Evolutionary conservation across 805 yeast species (phyloP).

Genomic region (Nakazawaea siamensis): DNA sequence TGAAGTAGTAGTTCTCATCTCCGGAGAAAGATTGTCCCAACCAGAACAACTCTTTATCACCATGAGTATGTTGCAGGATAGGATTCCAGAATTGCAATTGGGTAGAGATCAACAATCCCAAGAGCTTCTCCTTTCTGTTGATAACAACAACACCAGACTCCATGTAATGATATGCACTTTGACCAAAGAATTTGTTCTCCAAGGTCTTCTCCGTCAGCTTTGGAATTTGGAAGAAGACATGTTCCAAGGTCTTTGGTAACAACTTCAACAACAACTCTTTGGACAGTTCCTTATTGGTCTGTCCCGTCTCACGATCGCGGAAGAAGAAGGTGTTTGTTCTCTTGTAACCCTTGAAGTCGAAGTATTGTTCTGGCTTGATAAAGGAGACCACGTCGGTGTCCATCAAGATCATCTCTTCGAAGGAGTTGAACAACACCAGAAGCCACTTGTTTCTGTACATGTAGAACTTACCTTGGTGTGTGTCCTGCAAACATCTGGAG

Average conservation of each 20-base stretch:
- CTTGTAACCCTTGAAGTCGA: slow-evolving; percentile 26
- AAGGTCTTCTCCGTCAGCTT: slow-evolving; percentile 27
- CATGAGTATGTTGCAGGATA: slow-evolving; percentile 50
- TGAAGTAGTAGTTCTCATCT: slow-evolving; percentile 44
- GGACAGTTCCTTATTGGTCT: slow-evolving; percentile 21
- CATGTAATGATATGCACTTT: slow-evolving; percentile 34
- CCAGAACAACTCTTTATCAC: slow-evolving; percentile 79
- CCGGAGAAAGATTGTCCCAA: slow-evolving; percentile 53
- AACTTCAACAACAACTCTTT: slow-evolving; percentile 36
- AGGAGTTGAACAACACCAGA: slow-evolving; percentile 50
- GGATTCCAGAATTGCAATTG: slow-evolving; percentile 34
- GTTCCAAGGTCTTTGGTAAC: slow-evolving; percentile 34
- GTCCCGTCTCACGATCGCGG: slow-evolving; percentile 36
- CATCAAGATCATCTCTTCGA: slow-evolving; percentile 44
- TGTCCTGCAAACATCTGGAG: slow-evolving; percentile 16
- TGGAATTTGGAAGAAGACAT: slow-evolving; percentile 26
- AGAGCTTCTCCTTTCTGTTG: slow-evolving; percentile 40
- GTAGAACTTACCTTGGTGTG: slow-evolving; percentile 3
- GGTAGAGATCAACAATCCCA: slow-evolving; percentile 36
- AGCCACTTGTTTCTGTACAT: slow-evolving; percentile 35
- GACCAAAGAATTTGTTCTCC: slow-evolving; percentile 30
- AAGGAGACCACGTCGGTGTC: slow-evolving; percentile 45
- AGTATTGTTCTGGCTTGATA: slow-evolving; percentile 26
- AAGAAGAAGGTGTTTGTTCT: slow-evolving; percentile 35
- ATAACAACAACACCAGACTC: slow-evolving; percentile 41